Percentiles rank a stretch among this genome's conserved stretches.
Evolutionary conservation across 306 rosid species (phyloP).

Genomic region (Vicia villosa): DNA sequence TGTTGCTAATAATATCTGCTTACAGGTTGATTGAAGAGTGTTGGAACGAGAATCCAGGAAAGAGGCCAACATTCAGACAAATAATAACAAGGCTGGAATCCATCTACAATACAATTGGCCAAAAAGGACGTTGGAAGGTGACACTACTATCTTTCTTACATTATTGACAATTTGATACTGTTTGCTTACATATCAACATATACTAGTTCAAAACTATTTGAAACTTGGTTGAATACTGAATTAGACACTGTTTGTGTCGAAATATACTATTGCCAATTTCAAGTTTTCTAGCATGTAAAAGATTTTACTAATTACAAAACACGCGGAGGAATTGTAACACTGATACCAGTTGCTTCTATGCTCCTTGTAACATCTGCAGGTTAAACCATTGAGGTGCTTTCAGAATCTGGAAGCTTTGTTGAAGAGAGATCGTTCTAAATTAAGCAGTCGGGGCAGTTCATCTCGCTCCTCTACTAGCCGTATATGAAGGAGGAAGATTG

Average conservation of each 20-base stretch:
- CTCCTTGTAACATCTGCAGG: slow-evolving; percentile 53
- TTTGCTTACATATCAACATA: slow-evolving; percentile 13
- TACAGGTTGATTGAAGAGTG: slow-evolving; percentile 84
- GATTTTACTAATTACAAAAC: slow-evolving; percentile 14
- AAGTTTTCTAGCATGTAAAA: not conserved
- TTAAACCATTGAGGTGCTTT: slow-evolving; percentile 80
- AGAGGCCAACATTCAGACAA: slow-evolving; percentile 87
- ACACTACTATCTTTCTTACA: slow-evolving; percentile 39
- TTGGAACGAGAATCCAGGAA: slow-evolving; percentile 89
- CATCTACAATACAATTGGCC: slow-evolving; percentile 59
- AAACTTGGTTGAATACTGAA: slow-evolving; percentile 7
- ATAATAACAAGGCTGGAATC: slow-evolving; percentile 71
- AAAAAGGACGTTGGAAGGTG: slow-evolving; percentile 93
- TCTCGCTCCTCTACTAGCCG: slow-evolving; percentile 59
- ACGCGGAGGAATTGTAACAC: slow-evolving; percentile 13
- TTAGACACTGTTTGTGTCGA: not conserved
- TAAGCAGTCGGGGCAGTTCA: slow-evolving; percentile 57
- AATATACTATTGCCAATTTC: not conserved
- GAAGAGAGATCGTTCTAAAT: slow-evolving; percentile 55
- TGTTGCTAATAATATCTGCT: slow-evolving; percentile 31
- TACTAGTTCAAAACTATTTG: not conserved
- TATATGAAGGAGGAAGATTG: slow-evolving; percentile 30
- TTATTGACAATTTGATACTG: no score
- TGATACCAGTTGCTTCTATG: slow-evolving; percentile 13
- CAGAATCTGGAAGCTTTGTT: slow-evolving; percentile 73